Base-by-base conservation (phyloP, 176 grass and related monocot species). In the Phyllostachys edulis region DNA sequence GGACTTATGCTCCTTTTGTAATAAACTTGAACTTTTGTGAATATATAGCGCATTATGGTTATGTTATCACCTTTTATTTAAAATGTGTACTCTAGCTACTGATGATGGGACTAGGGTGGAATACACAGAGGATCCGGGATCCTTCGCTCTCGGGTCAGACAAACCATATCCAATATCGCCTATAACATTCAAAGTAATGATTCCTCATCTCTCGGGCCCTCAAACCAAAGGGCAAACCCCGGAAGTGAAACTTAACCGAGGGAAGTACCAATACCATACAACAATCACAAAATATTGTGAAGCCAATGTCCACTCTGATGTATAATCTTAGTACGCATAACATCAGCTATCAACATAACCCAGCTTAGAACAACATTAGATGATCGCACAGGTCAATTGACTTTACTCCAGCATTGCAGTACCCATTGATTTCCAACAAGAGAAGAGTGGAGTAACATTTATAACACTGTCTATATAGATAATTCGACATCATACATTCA, bases 401-500 rank as follows among this genome's bases (percentile, higher is more conserved):
- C 6, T 72, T 20, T 41, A 78, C 76, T 47, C 9, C 40, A 82
- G 17, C 42, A 77, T 62, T 83, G 69, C 40, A 29, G 3, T 60
- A 40, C 20, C 6, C 3, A n/a, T 61, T 56, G 55, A 27, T 24
- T 37, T 29, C 16, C 12, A 3, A 27, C 16, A 21, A 18, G 41
- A 56, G 36, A 21, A 11, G 5, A 21, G 24, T 27, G 29, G 29
- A 29, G 29, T 23, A 32, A 1, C 57, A 14, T 39, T 56, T 10
- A 40, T 38, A 80, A 41, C 40, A 80, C 37, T 18, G 62, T 69
- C 2, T 81, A 71, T 77, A 78, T 49, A 60, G 39, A 67, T 42
- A 74, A 64, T 60, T 82, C 41, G 68, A 72, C 72, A 69, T 15
- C 29, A 82, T 62, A 61, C 47, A 62, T 50, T 13, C 56, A 82